Conservation (phyloP, 345 rosid genomes). For the Linum usitatissimum region DNA sequence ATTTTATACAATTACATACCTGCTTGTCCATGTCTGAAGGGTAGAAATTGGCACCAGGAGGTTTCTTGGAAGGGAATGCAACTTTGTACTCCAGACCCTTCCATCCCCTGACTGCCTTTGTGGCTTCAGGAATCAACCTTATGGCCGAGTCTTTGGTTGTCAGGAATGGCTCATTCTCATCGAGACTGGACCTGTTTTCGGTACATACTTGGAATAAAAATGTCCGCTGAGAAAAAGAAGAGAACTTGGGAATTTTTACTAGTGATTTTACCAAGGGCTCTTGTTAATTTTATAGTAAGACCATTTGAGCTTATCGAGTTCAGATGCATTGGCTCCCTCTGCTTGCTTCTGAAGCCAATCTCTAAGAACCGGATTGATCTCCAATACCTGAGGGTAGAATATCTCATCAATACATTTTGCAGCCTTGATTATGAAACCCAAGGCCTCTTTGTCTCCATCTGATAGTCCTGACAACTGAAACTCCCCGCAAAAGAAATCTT, state of each 20-base stretch:
- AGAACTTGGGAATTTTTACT: conserved; percentile 63
- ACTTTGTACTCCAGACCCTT: conserved; percentile 79
- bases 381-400: conserved; percentile 75
- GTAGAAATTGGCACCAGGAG: conserved; percentile 88
- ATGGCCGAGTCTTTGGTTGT: conserved; percentile 83
- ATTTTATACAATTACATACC: too few relatives aligned
- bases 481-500: too few relatives aligned
- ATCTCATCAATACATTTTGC: conserved; percentile 70
- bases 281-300: conserved; percentile 52
- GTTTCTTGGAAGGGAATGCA: conserved; percentile 69
- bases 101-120: conserved; percentile 64
- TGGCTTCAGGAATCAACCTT: conserved; percentile 57
- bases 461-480: conserved; percentile 57
- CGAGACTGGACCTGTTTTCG: conserved; percentile 65
- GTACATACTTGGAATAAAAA: not conserved
- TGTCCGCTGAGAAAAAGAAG: not conserved
- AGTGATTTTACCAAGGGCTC: too few relatives aligned
- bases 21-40: conserved; percentile 99
- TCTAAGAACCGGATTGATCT: conserved; percentile 65
- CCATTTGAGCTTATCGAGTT: conserved; percentile 63
- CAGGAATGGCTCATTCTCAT: conserved; percentile 76
- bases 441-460: conserved; percentile 51
- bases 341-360: conserved; percentile 77
- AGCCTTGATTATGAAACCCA: conserved; percentile 62
- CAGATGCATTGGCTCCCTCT: conserved; percentile 26